Percentiles rank a stretch among this genome's conserved stretches.
Evolutionary conservation across 345 rosid species (phyloP).

Genomic region (Boechera divaricarpa): DNA sequence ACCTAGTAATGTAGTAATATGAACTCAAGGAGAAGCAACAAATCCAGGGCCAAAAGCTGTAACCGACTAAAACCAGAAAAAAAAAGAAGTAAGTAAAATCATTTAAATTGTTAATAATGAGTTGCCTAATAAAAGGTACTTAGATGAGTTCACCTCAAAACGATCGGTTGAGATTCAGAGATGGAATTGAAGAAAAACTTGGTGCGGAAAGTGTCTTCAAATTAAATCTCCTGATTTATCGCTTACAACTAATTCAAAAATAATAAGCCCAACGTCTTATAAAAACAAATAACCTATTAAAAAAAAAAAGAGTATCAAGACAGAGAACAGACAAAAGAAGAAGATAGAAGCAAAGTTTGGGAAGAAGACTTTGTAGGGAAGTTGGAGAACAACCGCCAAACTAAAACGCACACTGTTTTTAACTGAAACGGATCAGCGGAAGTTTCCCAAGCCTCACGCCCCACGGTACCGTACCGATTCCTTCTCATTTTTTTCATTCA

Average conservation of each 20-base stretch:
- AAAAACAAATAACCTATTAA: neutral
- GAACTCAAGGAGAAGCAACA: neutral
- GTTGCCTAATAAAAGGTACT: neutral
- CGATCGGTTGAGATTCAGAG: neutral
- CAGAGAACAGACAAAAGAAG: neutral
- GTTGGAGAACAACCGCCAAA: constrained; percentile 33
- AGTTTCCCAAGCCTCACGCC: neutral
- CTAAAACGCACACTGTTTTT: constrained; percentile 13
- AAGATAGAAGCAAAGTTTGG: neutral
- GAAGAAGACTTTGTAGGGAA: neutral
- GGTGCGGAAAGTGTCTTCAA: neutral
- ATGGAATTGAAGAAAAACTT: constrained; percentile 13
- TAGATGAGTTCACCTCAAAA: constrained; percentile 8
- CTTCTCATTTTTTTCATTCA: neutral
- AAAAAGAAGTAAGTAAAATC: neutral
- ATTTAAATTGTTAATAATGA: neutral
- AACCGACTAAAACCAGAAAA: neutral
- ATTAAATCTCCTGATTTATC: neutral
- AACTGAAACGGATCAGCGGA: constrained; percentile 4
- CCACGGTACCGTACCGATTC: constrained; percentile 15
- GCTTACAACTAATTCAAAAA: neutral
- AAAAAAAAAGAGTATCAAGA: neutral
- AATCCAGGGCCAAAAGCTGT: neutral
- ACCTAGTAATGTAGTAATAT: neutral
- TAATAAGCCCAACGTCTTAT: neutral